These are phyloP conservation scores for Globisporangium parvum DNA, from an alignment of 352 stramenopile genomes.

Conservation along the genomic window DNA sequence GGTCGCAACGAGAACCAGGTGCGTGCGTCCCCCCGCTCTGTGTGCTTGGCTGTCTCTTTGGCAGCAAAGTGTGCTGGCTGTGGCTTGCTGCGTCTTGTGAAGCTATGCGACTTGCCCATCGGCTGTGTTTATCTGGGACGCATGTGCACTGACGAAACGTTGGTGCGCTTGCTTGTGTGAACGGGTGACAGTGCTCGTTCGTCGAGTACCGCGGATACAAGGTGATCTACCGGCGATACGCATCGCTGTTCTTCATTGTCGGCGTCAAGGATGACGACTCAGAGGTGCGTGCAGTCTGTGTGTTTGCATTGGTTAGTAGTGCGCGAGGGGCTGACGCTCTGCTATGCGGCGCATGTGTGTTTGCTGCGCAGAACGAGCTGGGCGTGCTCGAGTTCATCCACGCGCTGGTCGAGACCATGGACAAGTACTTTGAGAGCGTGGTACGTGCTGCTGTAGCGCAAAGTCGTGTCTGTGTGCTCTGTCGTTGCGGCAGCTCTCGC, in stretches of 20 bases:
- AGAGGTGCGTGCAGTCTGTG: slow-evolving; percentile 39
- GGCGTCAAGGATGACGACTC: slow-evolving; percentile 95
- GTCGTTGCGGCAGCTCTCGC: not conserved
- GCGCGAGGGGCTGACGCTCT: not conserved
- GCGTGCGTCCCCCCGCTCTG: not conserved
- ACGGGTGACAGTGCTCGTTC: slow-evolving; percentile 96
- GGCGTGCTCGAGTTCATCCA: slow-evolving; percentile 99
- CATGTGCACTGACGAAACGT: too few species aligned
- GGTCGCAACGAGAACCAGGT: slow-evolving; percentile 95
- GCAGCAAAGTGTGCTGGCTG: not conserved
- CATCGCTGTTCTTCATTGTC: slow-evolving; percentile 99
- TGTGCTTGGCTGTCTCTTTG: not conserved
- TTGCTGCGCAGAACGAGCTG: slow-evolving; percentile 93
- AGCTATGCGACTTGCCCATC: too few species aligned
- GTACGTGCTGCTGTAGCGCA: slow-evolving; percentile 32
- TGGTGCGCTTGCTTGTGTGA: slow-evolving; percentile 10
- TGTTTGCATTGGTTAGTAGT: not conserved
- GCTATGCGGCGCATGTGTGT: not conserved
- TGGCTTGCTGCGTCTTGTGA: not conserved
- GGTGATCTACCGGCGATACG: slow-evolving; percentile 98
- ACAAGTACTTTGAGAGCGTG: slow-evolving; percentile 99
- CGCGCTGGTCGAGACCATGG: slow-evolving; percentile 98
- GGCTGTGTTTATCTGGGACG: too few species aligned
- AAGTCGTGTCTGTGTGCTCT: not conserved
- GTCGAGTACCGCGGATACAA: slow-evolving; percentile 99